Evolutionary conservation across 2,329 filamentous ascomycete genomes (phyloP).

Genomic region (Raffaelea ambrosiae): DNA sequence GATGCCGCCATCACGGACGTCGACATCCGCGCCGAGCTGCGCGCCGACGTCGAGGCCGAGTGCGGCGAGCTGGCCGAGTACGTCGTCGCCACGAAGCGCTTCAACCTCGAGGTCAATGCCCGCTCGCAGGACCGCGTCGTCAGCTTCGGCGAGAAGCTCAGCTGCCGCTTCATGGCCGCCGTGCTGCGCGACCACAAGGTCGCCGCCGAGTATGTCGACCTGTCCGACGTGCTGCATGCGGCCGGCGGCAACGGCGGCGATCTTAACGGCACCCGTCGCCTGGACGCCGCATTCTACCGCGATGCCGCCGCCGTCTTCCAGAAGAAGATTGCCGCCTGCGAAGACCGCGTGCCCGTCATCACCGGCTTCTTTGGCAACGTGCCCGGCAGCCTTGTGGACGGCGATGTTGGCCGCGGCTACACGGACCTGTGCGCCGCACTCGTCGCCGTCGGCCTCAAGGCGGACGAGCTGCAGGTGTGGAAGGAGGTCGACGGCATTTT

Average conservation of each 20-base stretch:
- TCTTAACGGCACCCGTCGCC: constrained; percentile 27
- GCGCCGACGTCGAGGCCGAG: constrained; percentile 63
- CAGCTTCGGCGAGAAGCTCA: constrained; percentile 92
- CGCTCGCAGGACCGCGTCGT: constrained; percentile 81
- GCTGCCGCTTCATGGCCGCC: constrained; percentile 83
- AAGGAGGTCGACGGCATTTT: constrained; percentile 76
- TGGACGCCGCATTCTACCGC: constrained; percentile 64
- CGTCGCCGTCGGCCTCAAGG: constrained; percentile 79
- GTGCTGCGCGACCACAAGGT: constrained; percentile 74
- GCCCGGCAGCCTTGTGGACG: constrained; percentile 71
- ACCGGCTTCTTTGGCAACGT: constrained; percentile 95
- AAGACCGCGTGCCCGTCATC: constrained; percentile 56
- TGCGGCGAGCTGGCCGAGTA: constrained; percentile 75
- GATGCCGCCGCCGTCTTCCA: constrained; percentile 52
- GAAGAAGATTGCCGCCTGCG: constrained; percentile 57
- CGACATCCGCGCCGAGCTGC: constrained; percentile 49
- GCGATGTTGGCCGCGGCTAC: constrained; percentile 87
- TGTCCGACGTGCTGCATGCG: constrained; percentile 44
- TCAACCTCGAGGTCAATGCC: constrained; percentile 67
- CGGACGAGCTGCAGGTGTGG: constrained; percentile 91
- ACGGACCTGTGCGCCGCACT: constrained; percentile 93
- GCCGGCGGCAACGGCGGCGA: background rate
- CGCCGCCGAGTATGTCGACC: constrained; percentile 81
- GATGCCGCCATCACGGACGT: constrained; percentile 51
- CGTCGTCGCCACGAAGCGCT: constrained; percentile 53